phyloP scores from a whole-genome alignment of 2,329 filamentous ascomycete genomes.

The Fusarium buharicum region DNA sequence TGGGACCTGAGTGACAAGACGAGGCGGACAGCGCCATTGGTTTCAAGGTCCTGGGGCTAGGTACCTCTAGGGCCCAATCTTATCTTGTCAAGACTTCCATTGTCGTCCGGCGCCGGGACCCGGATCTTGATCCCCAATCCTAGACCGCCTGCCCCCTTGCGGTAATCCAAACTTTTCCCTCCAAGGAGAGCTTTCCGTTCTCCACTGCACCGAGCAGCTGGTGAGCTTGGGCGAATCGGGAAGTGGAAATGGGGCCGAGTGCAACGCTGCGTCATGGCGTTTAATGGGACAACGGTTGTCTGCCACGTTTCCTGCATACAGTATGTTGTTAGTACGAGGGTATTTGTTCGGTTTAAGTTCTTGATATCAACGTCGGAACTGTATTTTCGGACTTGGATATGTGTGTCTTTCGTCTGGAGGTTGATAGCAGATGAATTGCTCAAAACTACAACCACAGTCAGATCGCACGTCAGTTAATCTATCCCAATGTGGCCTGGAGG shows the following conservation, averaged over 20 bases:
- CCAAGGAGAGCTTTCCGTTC: conserved; percentile 10
- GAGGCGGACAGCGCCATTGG: conserved; percentile 39
- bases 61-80: neutral
- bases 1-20: conserved; percentile 14
- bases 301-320: conserved; percentile 29
- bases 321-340: conserved; percentile 5
- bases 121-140: conserved; percentile 43
- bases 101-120: conserved; percentile 12
- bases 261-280: conserved; percentile 36
- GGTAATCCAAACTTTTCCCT: conserved; percentile 7
- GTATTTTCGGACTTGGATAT: neutral
- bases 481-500: conserved; percentile 29
- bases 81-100: conserved; percentile 5
- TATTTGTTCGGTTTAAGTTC: conserved; percentile 7
- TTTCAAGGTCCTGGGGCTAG: neutral
- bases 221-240: conserved; percentile 43
- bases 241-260: conserved; percentile 25
- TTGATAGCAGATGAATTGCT: neutral
- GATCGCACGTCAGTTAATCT: conserved; percentile 13
- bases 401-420: neutral
- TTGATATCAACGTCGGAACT: neutral
- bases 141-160: conserved; percentile 4
- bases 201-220: conserved; percentile 44
- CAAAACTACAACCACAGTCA: neutral
- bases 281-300: conserved; percentile 21